These are phyloP conservation scores for Agaricus subrufescens DNA, from an alignment of 768 basidiomycete genomes.

Conservation along the genomic window DNA sequence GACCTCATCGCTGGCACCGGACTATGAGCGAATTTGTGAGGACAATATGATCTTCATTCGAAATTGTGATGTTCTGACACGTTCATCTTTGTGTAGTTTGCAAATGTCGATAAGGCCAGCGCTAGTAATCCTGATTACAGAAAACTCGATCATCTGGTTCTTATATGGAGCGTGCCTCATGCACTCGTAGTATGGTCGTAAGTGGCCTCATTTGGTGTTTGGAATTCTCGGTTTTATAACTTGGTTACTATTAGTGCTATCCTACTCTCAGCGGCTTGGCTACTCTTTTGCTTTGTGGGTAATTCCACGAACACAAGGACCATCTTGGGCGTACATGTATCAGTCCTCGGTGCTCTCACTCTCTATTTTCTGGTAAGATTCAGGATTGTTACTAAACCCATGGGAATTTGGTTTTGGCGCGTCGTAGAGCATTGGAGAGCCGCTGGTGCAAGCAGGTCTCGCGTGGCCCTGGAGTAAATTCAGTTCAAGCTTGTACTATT, in stretches of 20 bases:
- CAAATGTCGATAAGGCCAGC: neutral
- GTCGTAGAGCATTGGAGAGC: no score
- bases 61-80: neutral
- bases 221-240: neutral
- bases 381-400: neutral
- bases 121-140: neutral
- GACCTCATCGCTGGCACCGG: neutral
- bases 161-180: conserved; percentile 7
- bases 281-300: conserved; percentile 4
- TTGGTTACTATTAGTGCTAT: neutral
- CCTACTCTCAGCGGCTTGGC: neutral
- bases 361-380: conserved; percentile 3
- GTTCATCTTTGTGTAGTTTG: neutral
- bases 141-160: neutral
- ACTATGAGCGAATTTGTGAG: neutral
- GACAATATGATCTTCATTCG: no score
- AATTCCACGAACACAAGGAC: neutral
- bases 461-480: no score
- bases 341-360: neutral
- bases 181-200: conserved; percentile 6
- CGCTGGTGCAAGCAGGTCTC: no score
- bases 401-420: neutral
- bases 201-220: neutral
- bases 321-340: neutral
- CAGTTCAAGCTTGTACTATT: no score